phyloP scores from a whole-genome alignment of 1,284 basidiomycete species.

The Apiotrichum sp. region DNA sequence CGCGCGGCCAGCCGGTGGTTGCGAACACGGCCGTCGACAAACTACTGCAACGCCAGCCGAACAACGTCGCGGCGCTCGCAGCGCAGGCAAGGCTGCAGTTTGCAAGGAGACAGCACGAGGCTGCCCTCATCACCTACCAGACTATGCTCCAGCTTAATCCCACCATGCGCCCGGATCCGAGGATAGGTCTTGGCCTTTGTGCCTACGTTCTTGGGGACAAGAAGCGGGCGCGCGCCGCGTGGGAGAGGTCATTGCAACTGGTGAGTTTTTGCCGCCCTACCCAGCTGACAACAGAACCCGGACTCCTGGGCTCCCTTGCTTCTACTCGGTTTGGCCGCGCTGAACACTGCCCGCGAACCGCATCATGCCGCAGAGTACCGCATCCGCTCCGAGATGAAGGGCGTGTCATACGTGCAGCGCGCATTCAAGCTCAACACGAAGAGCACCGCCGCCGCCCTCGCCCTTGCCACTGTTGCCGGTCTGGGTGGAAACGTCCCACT shows the following conservation, averaged over 20 bases:
- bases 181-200: constrained; percentile 87
- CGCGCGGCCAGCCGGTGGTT: constrained; percentile 68
- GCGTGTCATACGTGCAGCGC: constrained; percentile 30
- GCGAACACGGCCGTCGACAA: constrained; percentile 71
- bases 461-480: constrained; percentile 30
- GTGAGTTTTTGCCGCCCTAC: constrained; percentile 50
- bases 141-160: constrained; percentile 71
- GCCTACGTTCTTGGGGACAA: constrained; percentile 79
- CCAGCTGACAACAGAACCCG: constrained; percentile 56
- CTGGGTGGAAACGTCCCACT: constrained; percentile 44
- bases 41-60: constrained; percentile 71
- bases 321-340: constrained; percentile 71
- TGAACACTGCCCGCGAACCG: constrained; percentile 71
- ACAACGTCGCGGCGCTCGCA: constrained; percentile 55
- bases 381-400: constrained; percentile 27
- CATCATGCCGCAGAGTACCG: constrained; percentile 45
- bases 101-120: constrained; percentile 65
- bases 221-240: constrained; percentile 70
- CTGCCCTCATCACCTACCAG: constrained; percentile 76
- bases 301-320: constrained; percentile 67
- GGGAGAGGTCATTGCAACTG: constrained; percentile 76
- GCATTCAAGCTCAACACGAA: constrained; percentile 42
- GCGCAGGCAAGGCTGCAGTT: constrained; percentile 73
- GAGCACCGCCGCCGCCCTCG: constrained; percentile 32
- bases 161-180: constrained; percentile 73